Conservation (phyloP, 495 filamentous ascomycete species). For the Astrothelium macrocarpum region DNA sequence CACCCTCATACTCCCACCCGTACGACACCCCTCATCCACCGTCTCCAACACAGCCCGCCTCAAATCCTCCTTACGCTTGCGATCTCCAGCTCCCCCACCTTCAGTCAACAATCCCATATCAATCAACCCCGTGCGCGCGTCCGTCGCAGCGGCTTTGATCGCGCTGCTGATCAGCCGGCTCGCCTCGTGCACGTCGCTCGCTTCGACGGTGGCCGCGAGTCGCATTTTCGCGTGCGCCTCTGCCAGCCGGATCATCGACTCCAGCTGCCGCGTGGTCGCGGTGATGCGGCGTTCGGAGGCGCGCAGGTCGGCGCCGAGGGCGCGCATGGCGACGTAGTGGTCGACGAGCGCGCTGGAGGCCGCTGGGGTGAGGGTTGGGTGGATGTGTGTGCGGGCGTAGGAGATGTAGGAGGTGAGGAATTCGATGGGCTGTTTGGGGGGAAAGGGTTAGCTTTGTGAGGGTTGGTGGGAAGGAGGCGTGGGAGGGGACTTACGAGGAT, state of each 20-base stretch:
- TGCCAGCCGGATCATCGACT: slow-evolving; percentile 91
- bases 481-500: slow-evolving; percentile 56
- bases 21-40: slow-evolving; percentile 55
- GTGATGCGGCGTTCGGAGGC: slow-evolving; percentile 92
- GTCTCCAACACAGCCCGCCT: slow-evolving; percentile 66
- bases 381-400: slow-evolving; percentile 79
- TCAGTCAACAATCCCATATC: slow-evolving; percentile 94
- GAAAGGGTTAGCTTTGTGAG: slow-evolving; percentile 19
- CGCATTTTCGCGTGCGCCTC: slow-evolving; percentile 99
- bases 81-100: slow-evolving; percentile 75
- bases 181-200: slow-evolving; percentile 78
- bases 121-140: slow-evolving; percentile 81
- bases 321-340: slow-evolving; percentile 91
- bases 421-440: slow-evolving; percentile 60
- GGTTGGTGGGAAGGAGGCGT: slow-evolving; percentile 5
- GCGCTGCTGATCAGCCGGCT: slow-evolving; percentile 85
- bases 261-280: slow-evolving; percentile 88
- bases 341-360: slow-evolving; percentile 73
- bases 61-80: slow-evolving; percentile 69
- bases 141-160: slow-evolving; percentile 94
- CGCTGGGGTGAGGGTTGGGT: slow-evolving; percentile 66
- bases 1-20: slow-evolving; percentile 67
- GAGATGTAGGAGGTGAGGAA: slow-evolving; percentile 96
- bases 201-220: slow-evolving; percentile 63
- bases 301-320: slow-evolving; percentile 89